These are phyloP conservation scores for Gnaphalium uliginosum DNA, from an alignment of 129 eudicot genomes.

Conservation along the genomic window DNA sequence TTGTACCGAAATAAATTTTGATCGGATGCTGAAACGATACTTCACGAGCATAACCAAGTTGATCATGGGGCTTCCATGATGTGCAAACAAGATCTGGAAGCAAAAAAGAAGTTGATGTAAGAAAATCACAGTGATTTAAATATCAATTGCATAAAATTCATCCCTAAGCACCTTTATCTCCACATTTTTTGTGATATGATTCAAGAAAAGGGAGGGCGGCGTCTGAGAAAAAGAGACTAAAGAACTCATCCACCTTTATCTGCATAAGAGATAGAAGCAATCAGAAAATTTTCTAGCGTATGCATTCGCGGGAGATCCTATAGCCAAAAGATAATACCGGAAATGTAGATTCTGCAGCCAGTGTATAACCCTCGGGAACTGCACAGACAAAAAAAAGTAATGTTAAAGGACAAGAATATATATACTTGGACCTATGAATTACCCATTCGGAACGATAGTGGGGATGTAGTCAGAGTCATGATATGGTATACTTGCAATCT, in stretches of 20 bases:
- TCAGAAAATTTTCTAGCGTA: slow-evolving; percentile 4
- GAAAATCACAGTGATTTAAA: background rate
- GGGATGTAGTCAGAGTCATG: background rate
- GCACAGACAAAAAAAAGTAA: slow-evolving; percentile 43
- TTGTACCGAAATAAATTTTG: slow-evolving; percentile 85
- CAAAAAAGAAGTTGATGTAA: slow-evolving; percentile 17
- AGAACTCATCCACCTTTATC: slow-evolving; percentile 82
- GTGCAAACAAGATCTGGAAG: slow-evolving; percentile 68
- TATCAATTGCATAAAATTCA: slow-evolving; percentile 22
- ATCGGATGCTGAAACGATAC: slow-evolving; percentile 90
- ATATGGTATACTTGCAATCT: background rate
- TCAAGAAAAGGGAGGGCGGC: slow-evolving; percentile 63
- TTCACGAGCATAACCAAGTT: slow-evolving; percentile 76
- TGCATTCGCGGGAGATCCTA: background rate
- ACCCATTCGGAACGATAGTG: background rate
- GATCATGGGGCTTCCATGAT: slow-evolving; percentile 70
- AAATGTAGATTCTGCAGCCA: slow-evolving; percentile 83
- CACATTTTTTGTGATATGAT: slow-evolving; percentile 74
- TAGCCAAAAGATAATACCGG: slow-evolving; percentile 48
- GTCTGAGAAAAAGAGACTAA: slow-evolving; percentile 70
- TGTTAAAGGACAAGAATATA: background rate
- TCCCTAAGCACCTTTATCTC: slow-evolving; percentile 72
- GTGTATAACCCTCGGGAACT: slow-evolving; percentile 66
- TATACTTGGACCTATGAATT: slow-evolving; percentile 6
- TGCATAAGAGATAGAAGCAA: slow-evolving; percentile 38